A percentile compares a stretch with the other conserved stretches of the same genome.
These are phyloP conservation scores for Aspergillus conjunctus DNA, from an alignment of 495 filamentous ascomycete species.

Conservation along the genomic window DNA sequence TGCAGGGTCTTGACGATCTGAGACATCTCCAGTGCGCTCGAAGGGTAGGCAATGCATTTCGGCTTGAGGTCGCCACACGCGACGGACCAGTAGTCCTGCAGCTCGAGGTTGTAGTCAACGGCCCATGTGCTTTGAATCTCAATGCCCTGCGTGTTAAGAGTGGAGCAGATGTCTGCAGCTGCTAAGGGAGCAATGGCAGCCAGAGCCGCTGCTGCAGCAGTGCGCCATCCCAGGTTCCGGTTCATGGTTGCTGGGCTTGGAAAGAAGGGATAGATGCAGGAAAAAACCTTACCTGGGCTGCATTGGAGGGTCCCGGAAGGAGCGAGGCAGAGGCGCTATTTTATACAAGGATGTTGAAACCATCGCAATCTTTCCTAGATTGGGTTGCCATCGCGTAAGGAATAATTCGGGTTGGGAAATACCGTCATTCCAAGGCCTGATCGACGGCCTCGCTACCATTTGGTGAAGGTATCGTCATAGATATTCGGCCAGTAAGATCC, in stretches of 20 bases:
- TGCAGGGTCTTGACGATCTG: constrained; percentile 42
- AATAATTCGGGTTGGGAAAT: neutral
- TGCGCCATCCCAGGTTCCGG: constrained; percentile 25
- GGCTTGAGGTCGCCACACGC: constrained; percentile 45
- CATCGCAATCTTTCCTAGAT: neutral
- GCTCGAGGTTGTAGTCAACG: constrained; percentile 30
- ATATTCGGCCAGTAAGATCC: neutral
- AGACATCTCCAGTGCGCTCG: constrained; percentile 41
- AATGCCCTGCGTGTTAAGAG: constrained; percentile 34
- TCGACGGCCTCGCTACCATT: neutral
- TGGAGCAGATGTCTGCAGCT: constrained; percentile 42
- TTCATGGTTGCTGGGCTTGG: constrained; percentile 21
- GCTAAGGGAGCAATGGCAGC: constrained; percentile 25
- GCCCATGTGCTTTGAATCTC: constrained; percentile 33
- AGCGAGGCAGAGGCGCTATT: neutral
- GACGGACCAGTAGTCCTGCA: constrained; percentile 44
- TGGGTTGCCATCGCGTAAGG: neutral
- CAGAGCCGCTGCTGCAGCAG: constrained; percentile 25
- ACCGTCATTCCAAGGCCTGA: neutral
- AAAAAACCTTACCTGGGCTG: neutral
- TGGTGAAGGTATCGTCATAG: neutral
- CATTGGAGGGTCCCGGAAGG: neutral
- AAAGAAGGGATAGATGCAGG: neutral
- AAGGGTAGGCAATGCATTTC: constrained; percentile 44
- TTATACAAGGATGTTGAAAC: neutral